Evolutionary conservation across 2,329 filamentous ascomycete genomes (phyloP).

Genomic region (Penicillium brevicompactum): DNA sequence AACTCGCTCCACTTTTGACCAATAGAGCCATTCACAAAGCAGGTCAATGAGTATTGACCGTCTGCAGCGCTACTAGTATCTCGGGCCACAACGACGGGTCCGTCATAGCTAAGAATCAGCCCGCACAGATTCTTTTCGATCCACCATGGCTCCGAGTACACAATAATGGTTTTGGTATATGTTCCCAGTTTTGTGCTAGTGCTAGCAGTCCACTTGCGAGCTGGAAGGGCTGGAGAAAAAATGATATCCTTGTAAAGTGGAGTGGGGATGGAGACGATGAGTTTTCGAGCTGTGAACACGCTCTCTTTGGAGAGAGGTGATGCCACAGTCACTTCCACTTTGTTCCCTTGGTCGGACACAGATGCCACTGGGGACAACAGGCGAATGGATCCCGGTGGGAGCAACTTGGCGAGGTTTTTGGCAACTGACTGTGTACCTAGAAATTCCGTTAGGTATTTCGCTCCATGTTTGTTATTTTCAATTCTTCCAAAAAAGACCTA

Average conservation of each 20-base stretch:
- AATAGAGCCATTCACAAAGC: background rate
- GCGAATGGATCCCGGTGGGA: too few species aligned
- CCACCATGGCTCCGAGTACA: background rate
- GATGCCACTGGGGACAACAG: too few species aligned
- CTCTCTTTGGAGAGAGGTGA: too few species aligned
- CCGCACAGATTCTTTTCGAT: background rate
- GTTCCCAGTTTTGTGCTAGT: background rate
- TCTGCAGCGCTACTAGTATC: background rate
- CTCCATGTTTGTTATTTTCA: too few species aligned
- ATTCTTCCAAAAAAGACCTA: constrained; percentile 17
- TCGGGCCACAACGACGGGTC: background rate
- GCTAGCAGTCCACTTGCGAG: background rate
- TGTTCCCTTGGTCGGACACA: too few species aligned
- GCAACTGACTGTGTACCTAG: too few species aligned
- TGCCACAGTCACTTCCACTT: too few species aligned
- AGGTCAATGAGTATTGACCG: background rate
- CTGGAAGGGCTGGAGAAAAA: background rate
- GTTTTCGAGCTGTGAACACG: background rate
- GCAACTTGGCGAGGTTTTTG: too few species aligned
- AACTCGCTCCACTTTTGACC: background rate
- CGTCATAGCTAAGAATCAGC: background rate
- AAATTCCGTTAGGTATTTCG: too few species aligned
- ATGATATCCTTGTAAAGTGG: background rate
- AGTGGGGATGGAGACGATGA: background rate
- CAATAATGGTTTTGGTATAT: background rate